Evolutionary conservation across 164 flowering plant species (phyloP).

Genomic region (Stephania yunnanensis): DNA sequence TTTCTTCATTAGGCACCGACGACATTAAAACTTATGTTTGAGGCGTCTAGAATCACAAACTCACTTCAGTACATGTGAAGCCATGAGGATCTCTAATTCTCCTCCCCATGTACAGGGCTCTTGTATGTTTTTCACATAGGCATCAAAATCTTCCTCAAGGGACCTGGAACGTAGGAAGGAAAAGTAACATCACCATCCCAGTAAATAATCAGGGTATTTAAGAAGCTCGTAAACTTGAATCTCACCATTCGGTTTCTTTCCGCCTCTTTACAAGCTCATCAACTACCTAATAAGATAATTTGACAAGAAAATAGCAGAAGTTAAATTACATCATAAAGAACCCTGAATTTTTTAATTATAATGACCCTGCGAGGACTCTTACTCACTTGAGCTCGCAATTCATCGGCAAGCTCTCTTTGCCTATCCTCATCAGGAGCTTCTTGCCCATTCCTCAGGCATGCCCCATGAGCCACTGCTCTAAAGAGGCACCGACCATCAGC

Average conservation of each 20-base stretch:
- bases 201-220: not conserved
- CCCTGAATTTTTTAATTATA: not conserved
- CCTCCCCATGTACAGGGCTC: conserved; percentile 79
- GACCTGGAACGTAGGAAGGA: conserved; percentile 34
- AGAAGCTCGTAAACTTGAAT: not conserved
- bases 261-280: conserved; percentile 86
- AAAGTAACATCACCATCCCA: not conserved
- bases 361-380: not conserved
- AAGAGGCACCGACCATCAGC: conserved; percentile 88
- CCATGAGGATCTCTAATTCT: conserved; percentile 81
- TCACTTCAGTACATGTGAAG: conserved; percentile 74
- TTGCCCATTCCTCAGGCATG: conserved; percentile 62
- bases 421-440: conserved; percentile 69
- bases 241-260: conserved; percentile 66
- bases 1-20: too few species aligned
- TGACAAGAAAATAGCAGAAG: not conserved
- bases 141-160: conserved; percentile 78
- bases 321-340: not conserved
- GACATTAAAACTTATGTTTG: not conserved
- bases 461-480: conserved; percentile 79
- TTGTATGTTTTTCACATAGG: conserved; percentile 56
- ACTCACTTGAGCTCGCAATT: conserved; percentile 69
- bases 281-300: conserved; percentile 48
- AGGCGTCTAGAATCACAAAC: conserved; percentile 13
- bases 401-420: conserved; percentile 79